Evolutionary conservation across 257 asterid species (phyloP).

Genomic region (Plantago elongata): DNA sequence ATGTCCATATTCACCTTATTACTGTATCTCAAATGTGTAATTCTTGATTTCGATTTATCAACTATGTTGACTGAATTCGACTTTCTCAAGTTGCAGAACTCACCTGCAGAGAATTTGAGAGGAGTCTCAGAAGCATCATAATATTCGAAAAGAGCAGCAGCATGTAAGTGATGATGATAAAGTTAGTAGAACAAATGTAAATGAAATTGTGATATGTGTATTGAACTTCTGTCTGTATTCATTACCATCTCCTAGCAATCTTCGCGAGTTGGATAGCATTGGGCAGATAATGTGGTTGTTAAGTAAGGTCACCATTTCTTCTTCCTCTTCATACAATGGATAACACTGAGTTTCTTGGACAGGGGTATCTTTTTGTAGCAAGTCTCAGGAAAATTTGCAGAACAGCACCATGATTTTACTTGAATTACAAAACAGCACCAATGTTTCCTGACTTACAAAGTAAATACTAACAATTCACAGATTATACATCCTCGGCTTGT

Average conservation of each 20-base stretch:
- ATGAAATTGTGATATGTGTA: background rate
- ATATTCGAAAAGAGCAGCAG: too few species aligned
- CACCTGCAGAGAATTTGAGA: slow-evolving; percentile 16
- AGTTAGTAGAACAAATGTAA: background rate
- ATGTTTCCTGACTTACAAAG: too few species aligned
- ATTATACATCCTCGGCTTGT: too few species aligned
- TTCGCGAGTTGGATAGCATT: slow-evolving; percentile 23
- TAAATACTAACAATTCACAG: too few species aligned
- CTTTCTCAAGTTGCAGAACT: slow-evolving; percentile 15
- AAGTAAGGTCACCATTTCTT: slow-evolving; percentile 43
- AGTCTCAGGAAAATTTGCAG: too few species aligned
- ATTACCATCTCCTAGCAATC: slow-evolving; percentile 22
- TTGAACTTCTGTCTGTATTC: background rate
- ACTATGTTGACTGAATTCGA: slow-evolving; percentile 23
- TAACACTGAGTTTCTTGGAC: too few species aligned
- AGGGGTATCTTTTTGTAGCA: too few species aligned
- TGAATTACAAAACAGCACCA: too few species aligned
- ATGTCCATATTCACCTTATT: slow-evolving; percentile 22
- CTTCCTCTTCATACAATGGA: slow-evolving; percentile 18
- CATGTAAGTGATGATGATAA: too few species aligned
- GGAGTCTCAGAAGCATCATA: background rate
- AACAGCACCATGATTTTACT: too few species aligned
- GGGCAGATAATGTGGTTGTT: slow-evolving; percentile 23
- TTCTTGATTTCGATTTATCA: slow-evolving; percentile 25
- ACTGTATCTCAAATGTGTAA: slow-evolving; percentile 19